Base-by-base conservation (phyloP, 176 grass and related monocot genomes). In the Juncus effusus region DNA sequence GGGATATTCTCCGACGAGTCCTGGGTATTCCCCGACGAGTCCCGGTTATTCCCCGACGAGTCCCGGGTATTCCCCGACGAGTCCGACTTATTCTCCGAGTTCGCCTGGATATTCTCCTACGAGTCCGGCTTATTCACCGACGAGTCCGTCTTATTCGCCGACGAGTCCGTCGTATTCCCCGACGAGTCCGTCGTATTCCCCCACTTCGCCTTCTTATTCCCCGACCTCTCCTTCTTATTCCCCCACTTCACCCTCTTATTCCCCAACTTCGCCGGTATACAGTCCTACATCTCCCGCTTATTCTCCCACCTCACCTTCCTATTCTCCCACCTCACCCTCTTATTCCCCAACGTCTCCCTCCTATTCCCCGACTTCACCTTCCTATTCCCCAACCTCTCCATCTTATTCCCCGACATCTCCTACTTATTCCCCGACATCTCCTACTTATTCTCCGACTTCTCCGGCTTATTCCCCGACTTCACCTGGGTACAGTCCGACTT, bases 21-120 rank as follows among this genome's bases (percentile, higher is more conserved):
- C 83, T n/a, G 61, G 51, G 0, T 86, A 95, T 58, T 83, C 85
- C 53, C 90, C 86, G 1, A 90, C 90, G 0, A 90, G 86, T 1
- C 91, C 84, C 0, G 76, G 81, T 61, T 96, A 90, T 56, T 90
- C 73, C 51, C 83, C 90, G 0, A 84, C 90, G 2, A 89, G 82
- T 0, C 86, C 83, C n/a, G 83, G 62, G 15, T 92, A 92, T 54
- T 87, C 78, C 39, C 83, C 83, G 6, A 81, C 83, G 9, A 81
- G 78, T 0, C 83, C 78, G 5, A 86, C 50, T 38, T 88, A 80
- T 62, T 83, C 81, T 35, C 86, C 86, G 5, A 82, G 86, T 38
- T 96, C 91, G 10, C 78, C 93, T 2, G 91, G 86, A 52, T 97
- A 97, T 76, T 88, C 81, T 70, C 93, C 93, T 72, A 86, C 93